Evolutionary conservation across 345 rosid species (phyloP), one percentile per base, ranked within the genome.

Genomic region (Hibiscus mutabilis): DNA sequence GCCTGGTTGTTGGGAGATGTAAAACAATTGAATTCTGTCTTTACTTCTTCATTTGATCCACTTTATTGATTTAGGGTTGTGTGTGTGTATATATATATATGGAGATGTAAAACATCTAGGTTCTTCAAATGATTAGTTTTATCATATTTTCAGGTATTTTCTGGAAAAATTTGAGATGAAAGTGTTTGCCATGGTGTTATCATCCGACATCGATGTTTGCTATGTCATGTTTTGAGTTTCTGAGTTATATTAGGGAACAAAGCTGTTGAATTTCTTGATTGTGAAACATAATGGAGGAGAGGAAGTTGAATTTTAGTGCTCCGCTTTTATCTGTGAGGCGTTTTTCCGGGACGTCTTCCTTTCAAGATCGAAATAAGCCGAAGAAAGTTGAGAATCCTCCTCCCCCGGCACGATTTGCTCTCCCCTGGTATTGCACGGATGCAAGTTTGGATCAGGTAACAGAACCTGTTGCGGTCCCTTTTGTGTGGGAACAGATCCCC

Each of bases 271-370:
- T 69, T 51, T 12, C 46, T 55, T 57, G 15, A 70, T 25, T 19
- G n/a, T 27, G 68, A 53, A 2, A 16, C 58, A 55, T 11, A 12
- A 90, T 92, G 99, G 90, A 77, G 78, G 96, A 87, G 70, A 88
- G 86, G 76, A 90, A 79, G 72, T 79, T 95, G 76, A 89, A 95
- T 82, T 83, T 92, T 68, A 80, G 85, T 76, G 85, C 83, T 25
- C 97, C 97, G 2, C 89, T 95, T 74, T 79, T 92, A 57, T 92
- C 99, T 13, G 93, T 85, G 79, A 84, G 99, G 79, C 82, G 97
- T 71, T 75, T 76, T 70, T 81, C 83, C 5, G 61, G 80, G 13
- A 25, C 76, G 49, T 77, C 79, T 1, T 69, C 66, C 60, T 78
- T 91, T 78, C 60, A 83, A 1, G 79, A 55, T 66, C 73, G 60